Base-by-base conservation (phyloP, 495 filamentous ascomycete genomes). In the Rhypophila decipiens region DNA sequence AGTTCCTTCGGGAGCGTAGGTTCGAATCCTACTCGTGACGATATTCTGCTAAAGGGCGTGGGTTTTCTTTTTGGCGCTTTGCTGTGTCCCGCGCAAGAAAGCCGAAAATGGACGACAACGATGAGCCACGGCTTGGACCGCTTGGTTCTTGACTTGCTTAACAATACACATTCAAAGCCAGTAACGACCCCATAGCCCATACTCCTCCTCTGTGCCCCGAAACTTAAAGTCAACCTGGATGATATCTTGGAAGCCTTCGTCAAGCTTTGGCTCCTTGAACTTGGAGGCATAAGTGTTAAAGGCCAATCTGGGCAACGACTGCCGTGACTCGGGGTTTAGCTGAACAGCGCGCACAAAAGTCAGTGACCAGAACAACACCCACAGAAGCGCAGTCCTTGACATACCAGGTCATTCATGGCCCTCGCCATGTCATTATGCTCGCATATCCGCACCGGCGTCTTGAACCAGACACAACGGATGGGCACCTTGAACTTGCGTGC, bases 381-480 rank as follows among this genome's bases (percentile, higher is more conserved):
- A 36, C 38, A 33, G 23, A 39, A 45, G n/a, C 24, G 37, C 37
- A 38, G 24, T 39, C 33, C 52, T 58, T 59, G 54, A 67, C 75
- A 56, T 47, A 76, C 64, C 22, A 55, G 46, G 21, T 73, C 69
- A 51, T 87, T 88, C 42, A 91, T 68, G 0, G 88, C 82, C 53
- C 93, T 77, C 24, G 94, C 88, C 0, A 81, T 80, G 58, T 93
- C 86, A 58, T 98, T 97, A 65, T 98, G 93, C 60, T 86, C 78
- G 66, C 90, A 96, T 4, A 97, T 54, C 31, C 77, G 75, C 9
- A 79, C 57, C 1, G 80, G 66, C 13, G 88, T 80, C 39, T 84
- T 86, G 66, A 98, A 95, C 55, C 87, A 84, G 4, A 96, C 67
- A 57, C 91, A 94, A 22, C 94, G 85, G 47, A 96, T 86, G 0